Base-by-base conservation (phyloP, 2,329 filamentous ascomycete genomes). In the Aspergillus piperis region DNA sequence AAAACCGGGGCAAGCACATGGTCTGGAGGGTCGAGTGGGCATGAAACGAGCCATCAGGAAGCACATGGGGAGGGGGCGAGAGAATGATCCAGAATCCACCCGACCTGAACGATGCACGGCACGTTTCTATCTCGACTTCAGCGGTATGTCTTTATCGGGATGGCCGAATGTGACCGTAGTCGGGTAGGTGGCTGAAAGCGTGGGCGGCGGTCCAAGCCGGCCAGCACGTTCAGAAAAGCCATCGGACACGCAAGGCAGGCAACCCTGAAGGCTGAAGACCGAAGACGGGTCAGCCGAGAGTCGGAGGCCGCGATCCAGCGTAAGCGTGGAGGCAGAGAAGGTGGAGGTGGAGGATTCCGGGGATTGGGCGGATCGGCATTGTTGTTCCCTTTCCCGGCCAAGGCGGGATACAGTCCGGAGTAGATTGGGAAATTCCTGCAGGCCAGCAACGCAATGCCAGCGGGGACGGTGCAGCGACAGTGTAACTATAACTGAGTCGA, bases 81-180 rank as follows among this genome's bases (percentile, higher is more conserved):
- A 36, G 41, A 54, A 44, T 44, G 52, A 25, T 32, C 38, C n/a
- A 19, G 39, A 41, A 23, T 19, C 23, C 39, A 41, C 21, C 23
- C 17, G 36, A 41, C 23, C 38, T 42, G 21, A 15, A 4, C 3
- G 44, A 13, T 21, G 11, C 17, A 13, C 21, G 21, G 15, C 15
- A 6, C 8, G 27, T 27, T 6, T 6, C 27, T 11, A 39, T 54
- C 36, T 27, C 11, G 39, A 42, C 25, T 25, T 30, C n/a, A 30
- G 51, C 30, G 32, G 32, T 19, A 44, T 10, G 19, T 54, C 23
- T n/a, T 30, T 17, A 21, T 60, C 52, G 57, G 54, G 51, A 44
- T 30, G 42, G 32, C 54, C 60, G 57, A 59, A 64, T 65, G 60
- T 55, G 32, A 67, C 65, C 51, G 27, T 60, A 51, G 38, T 51